Base-by-base conservation (phyloP, 345 rosid genomes). In the Gossypium anomalum region DNA sequence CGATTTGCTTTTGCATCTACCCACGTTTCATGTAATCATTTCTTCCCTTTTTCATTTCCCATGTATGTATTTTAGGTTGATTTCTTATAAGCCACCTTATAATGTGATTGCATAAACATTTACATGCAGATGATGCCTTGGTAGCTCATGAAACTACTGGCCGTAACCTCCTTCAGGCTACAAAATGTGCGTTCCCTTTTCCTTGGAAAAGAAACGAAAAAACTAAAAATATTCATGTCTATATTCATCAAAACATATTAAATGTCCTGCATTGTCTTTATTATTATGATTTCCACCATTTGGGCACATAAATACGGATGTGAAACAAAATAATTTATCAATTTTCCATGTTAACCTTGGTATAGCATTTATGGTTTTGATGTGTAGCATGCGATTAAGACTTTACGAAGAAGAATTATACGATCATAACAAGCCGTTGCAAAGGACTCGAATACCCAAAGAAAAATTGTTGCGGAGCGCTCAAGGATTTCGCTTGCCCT, bases 111-210 rank as follows among this genome's bases (percentile, higher is more conserved):
- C 34, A 45, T 48, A 41, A 49, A 51, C 25, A 52, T 63, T 59
- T 72, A 63, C 60, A 59, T 70, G 82, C 86, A 92, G 97, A 85
- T 83, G 81, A 83, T 78, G 75, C 76, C 64, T 76, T 86, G 59
- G 79, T 77, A 66, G 59, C 82, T 22, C 82, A 79, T 61, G 82
- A 75, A 79, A 45, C 73, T 38, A 57, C 82, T 22, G 84, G 87
- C 75, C 92, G 95, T 74, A 66, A 78, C 82, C 97, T 92, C 71
- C 95, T 92, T 67, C 97, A 92, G 81, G 82, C 87, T 70, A 84
- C 78, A 78, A 76, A 70, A 71, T 7, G 93, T 90, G 78, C 64
- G 86, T 63, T 52, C 44, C 66, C 47, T 70, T 67, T 9, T 6
- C 11, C 14, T 20, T 4, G 10, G 1, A 11, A 19, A 19, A 23